phyloP scores from a whole-genome alignment of 208 protist species.

The Acanthamoeba lenticulata region DNA sequence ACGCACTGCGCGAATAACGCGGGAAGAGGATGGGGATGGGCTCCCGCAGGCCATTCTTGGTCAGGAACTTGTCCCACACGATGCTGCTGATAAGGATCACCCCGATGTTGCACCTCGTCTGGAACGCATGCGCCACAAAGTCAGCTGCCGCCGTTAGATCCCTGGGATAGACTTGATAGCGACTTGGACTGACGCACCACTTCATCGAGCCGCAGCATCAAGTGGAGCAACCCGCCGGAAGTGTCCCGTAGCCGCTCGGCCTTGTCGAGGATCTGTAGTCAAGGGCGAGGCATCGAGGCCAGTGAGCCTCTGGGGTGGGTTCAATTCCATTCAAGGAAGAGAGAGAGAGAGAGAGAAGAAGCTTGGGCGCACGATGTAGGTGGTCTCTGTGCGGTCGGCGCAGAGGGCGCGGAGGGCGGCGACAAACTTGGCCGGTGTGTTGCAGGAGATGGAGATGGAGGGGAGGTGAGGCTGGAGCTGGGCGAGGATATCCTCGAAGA shows the following conservation, averaged over 20 bases:
- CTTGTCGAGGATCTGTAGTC: background rate
- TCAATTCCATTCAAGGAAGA: background rate
- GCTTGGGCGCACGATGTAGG: background rate
- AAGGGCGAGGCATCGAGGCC: background rate
- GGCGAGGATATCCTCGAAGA: slow-evolving; percentile 33
- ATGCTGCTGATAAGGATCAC: slow-evolving; percentile 53
- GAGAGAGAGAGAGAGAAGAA: background rate
- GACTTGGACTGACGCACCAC: background rate
- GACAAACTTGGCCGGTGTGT: background rate
- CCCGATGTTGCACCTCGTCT: slow-evolving; percentile 9
- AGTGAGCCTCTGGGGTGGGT: background rate
- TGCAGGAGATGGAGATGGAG: background rate
- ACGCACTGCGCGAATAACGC: background rate
- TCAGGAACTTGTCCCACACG: slow-evolving; percentile 37
- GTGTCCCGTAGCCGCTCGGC: background rate
- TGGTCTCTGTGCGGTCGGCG: background rate
- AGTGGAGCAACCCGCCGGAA: background rate
- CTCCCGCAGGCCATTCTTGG: background rate
- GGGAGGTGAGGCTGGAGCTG: slow-evolving; percentile 14
- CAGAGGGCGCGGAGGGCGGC: background rate
- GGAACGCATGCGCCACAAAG: background rate
- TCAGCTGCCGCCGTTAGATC: background rate
- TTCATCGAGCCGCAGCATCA: slow-evolving; percentile 7
- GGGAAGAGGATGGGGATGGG: slow-evolving; percentile 42
- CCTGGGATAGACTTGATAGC: background rate